Percentiles rank a stretch among this genome's conserved stretches.
These are phyloP conservation scores for Blastobotrys illinoisensis DNA, from an alignment of 1,139 yeast genomes.

Conservation along the genomic window DNA sequence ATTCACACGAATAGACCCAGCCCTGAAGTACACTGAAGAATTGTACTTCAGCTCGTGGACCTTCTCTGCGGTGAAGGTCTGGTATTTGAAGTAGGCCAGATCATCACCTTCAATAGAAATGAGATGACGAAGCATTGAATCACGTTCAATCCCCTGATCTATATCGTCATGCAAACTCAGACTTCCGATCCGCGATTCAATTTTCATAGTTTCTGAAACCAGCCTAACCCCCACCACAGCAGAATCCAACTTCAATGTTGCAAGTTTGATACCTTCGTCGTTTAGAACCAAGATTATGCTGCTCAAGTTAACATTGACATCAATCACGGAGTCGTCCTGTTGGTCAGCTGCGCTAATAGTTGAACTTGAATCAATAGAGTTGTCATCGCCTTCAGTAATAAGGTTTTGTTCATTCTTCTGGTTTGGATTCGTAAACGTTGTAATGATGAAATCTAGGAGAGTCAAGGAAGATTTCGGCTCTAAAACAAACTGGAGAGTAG, in stretches of 20 bases:
- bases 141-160: constrained; percentile 55
- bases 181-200: constrained; percentile 73
- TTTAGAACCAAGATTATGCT: constrained; percentile 72
- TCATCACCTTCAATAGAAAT: constrained; percentile 79
- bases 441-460: constrained; percentile 70
- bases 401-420: background rate
- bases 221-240: constrained; percentile 64
- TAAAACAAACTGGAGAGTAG: constrained; percentile 71
- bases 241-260: constrained; percentile 69
- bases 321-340: constrained; percentile 61
- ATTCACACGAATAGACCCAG: constrained; percentile 70
- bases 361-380: constrained; percentile 1
- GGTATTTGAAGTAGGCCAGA: constrained; percentile 76
- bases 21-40: constrained; percentile 57
- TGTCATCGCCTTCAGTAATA: constrained; percentile 9
- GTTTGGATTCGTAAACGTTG: constrained; percentile 73
- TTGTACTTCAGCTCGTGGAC: constrained; percentile 42
- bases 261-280: constrained; percentile 78
- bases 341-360: background rate
- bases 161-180: constrained; percentile 73
- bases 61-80: constrained; percentile 56
- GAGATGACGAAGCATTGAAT: constrained; percentile 58
- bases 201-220: constrained; percentile 73
- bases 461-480: constrained; percentile 77
- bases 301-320: constrained; percentile 62